Evolutionary conservation across 2,329 filamentous ascomycete species (phyloP).

Genomic region (Talaromyces rugulosus): DNA sequence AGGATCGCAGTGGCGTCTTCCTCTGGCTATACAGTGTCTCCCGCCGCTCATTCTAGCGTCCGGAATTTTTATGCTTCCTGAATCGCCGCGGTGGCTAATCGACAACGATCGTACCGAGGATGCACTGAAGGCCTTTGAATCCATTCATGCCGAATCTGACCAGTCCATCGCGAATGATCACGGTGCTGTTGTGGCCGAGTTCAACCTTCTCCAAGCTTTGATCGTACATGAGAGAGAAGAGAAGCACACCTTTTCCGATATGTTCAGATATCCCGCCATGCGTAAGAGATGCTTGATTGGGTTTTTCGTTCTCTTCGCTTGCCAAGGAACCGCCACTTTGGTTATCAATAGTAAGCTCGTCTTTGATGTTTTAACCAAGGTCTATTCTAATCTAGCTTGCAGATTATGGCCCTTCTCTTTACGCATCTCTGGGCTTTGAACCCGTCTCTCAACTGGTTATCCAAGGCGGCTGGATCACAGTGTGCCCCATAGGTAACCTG

Average conservation of each 20-base stretch:
- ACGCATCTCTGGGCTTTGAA: slow-evolving; percentile 6
- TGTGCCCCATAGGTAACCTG: slow-evolving; percentile 13
- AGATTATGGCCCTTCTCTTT: slow-evolving; percentile 10
- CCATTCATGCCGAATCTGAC: slow-evolving; percentile 8
- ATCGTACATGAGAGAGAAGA: slow-evolving; percentile 7
- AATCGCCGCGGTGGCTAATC: slow-evolving; percentile 21
- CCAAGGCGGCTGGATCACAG: slow-evolving; percentile 5
- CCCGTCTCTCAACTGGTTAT: slow-evolving; percentile 5
- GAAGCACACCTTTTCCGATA: slow-evolving; percentile 9
- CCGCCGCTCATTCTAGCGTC: slow-evolving; percentile 15
- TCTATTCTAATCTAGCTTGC: neutral
- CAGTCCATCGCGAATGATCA: slow-evolving; percentile 7
- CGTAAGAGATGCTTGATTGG: slow-evolving; percentile 15
- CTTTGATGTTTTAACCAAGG: too few species aligned
- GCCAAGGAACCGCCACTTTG: slow-evolving; percentile 8
- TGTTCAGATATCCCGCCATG: slow-evolving; percentile 14
- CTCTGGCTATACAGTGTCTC: slow-evolving; percentile 18
- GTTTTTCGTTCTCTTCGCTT: slow-evolving; percentile 3
- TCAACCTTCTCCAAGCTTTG: slow-evolving; percentile 1
- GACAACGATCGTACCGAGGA: slow-evolving; percentile 18
- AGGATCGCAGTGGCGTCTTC: slow-evolving; percentile 20
- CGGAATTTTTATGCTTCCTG: slow-evolving; percentile 15
- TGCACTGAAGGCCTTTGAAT: slow-evolving; percentile 1
- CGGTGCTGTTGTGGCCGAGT: slow-evolving; percentile 1
- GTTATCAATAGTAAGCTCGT: slow-evolving; percentile 8